phyloP scores from a whole-genome alignment of 1,284 basidiomycete genomes.

The Malassezia caprae region DNA sequence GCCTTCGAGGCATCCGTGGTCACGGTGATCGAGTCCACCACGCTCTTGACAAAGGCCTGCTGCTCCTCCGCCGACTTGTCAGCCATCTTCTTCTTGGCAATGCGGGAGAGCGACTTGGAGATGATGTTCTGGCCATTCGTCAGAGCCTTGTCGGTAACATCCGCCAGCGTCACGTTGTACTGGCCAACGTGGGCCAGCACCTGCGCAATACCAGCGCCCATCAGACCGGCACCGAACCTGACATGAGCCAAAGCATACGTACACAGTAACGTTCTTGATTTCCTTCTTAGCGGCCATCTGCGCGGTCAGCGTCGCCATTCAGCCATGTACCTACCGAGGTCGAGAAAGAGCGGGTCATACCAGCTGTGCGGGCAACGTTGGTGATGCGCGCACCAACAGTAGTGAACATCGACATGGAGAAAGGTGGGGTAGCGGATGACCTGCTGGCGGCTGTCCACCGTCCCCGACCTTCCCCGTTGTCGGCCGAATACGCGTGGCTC shows the following conservation, averaged over 20 bases:
- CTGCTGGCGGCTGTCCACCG: neutral
- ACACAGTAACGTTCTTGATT: conserved; percentile 48
- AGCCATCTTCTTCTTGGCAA: conserved; percentile 52
- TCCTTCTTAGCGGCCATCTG: conserved; percentile 31
- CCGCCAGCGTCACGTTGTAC: conserved; percentile 49
- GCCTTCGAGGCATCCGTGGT: conserved; percentile 53
- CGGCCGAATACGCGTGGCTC: conserved; percentile 10
- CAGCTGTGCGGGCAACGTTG: neutral
- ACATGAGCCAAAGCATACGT: conserved; percentile 18
- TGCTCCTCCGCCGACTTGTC: conserved; percentile 51
- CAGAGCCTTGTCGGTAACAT: conserved; percentile 49
- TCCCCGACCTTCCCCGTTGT: neutral
- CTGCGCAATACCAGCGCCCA: conserved; percentile 47
- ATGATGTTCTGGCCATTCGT: conserved; percentile 55
- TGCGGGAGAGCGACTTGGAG: conserved; percentile 52
- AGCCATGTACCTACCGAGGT: conserved; percentile 11
- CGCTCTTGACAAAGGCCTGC: conserved; percentile 43
- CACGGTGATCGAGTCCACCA: conserved; percentile 52
- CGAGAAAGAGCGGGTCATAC: conserved; percentile 8
- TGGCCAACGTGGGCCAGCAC: conserved; percentile 45
- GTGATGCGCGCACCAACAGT: conserved; percentile 12
- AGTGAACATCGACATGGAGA: conserved; percentile 5
- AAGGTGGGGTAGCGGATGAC: neutral
- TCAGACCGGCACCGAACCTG: conserved; percentile 46
- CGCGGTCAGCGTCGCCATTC: neutral